These are phyloP conservation scores for Clonostachys solani DNA, from an alignment of 2,329 filamentous ascomycete genomes.

Conservation along the genomic window DNA sequence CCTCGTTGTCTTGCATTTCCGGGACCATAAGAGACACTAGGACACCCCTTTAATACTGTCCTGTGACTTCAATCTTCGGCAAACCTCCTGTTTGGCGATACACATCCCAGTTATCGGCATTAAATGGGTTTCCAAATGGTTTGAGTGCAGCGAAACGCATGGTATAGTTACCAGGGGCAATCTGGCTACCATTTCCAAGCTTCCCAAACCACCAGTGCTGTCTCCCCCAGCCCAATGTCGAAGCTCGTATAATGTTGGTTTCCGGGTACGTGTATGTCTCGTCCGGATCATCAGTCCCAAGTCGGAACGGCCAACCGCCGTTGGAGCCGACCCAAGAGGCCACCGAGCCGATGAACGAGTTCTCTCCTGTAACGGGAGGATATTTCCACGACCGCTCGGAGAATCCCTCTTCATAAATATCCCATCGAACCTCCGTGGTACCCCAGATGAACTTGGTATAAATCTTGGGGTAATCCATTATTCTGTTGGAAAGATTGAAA, in stretches of 20 bases:
- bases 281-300: background rate
- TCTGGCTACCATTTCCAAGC: conserved; percentile 14
- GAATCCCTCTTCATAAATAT: conserved; percentile 17
- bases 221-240: background rate
- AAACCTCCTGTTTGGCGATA: background rate
- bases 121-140: background rate
- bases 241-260: background rate
- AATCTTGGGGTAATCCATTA: conserved; percentile 10
- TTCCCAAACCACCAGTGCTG: conserved; percentile 19
- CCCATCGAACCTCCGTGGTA: conserved; percentile 10
- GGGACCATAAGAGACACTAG: no score
- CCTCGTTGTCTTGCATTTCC: no score
- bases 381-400: conserved; percentile 23
- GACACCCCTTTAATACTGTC: background rate
- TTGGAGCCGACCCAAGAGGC: background rate
- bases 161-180: conserved; percentile 5
- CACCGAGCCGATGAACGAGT: conserved; percentile 1
- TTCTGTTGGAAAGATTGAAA: conserved; percentile 7
- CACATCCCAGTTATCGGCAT: conserved; percentile 6
- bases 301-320: background rate
- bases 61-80: conserved; percentile 1
- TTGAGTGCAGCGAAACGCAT: conserved; percentile 1
- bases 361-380: conserved; percentile 21
- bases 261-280: background rate
- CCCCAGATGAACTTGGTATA: conserved; percentile 11